A percentile compares a stretch with the other conserved stretches of the same genome.
These are phyloP conservation scores for Syzygium grande DNA, from an alignment of 345 rosid genomes.

Conservation along the genomic window DNA sequence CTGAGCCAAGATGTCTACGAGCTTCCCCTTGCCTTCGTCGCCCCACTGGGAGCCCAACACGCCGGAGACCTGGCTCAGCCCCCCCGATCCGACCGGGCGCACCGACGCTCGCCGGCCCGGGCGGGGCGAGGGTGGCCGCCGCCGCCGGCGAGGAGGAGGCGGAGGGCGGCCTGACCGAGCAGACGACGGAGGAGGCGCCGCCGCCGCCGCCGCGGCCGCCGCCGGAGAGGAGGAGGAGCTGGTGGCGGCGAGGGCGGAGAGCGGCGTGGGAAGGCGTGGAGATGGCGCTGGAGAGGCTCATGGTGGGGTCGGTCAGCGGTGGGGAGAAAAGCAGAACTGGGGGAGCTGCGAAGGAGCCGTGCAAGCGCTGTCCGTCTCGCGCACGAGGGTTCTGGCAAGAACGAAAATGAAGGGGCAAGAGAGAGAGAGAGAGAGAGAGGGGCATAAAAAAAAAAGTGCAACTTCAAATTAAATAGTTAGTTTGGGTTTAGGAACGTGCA, in stretches of 20 bases:
- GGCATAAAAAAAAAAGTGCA: neutral
- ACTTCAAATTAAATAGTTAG: too few relatives aligned
- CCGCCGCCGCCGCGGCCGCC: neutral
- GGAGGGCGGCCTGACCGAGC: slow-evolving; percentile 20
- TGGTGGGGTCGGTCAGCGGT: neutral
- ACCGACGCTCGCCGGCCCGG: slow-evolving; percentile 33
- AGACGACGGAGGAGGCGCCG: slow-evolving; percentile 16
- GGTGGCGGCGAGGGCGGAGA: neutral
- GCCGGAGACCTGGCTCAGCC: slow-evolving; percentile 85
- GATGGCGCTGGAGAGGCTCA: neutral
- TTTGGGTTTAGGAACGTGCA: too few relatives aligned
- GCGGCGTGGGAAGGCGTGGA: neutral
- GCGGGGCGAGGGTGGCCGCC: slow-evolving; percentile 20
- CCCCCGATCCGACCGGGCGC: slow-evolving; percentile 42
- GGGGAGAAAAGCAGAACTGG: neutral
- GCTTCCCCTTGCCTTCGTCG: slow-evolving; percentile 98
- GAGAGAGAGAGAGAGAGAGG: neutral
- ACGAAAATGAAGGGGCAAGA: neutral
- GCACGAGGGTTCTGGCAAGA: neutral
- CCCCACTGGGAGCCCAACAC: slow-evolving; percentile 97
- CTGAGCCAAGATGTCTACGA: slow-evolving; percentile 81
- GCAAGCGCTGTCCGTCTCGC: neutral
- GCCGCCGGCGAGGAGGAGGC: slow-evolving; percentile 12
- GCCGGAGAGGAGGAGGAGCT: neutral
- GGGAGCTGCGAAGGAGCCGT: neutral